Base-by-base conservation (phyloP, 2,329 filamentous ascomycete genomes). In the Ophiostoma sp. region DNA sequence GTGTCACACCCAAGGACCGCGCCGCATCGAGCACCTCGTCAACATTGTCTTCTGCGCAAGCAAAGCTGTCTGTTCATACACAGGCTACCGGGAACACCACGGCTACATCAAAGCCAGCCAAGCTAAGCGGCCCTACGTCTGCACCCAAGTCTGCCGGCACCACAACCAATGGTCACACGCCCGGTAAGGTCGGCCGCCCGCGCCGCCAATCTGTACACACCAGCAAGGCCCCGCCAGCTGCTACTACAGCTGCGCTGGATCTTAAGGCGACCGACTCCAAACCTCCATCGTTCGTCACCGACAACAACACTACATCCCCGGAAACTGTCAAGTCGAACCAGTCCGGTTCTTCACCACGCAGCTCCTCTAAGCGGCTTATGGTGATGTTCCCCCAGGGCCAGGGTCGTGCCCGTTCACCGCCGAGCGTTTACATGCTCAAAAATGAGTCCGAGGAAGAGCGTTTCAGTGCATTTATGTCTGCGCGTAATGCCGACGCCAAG, bases 391-490 rank as follows among this genome's bases (percentile, higher is more conserved):
- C 70, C 1, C 68, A 44, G 5, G 67, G 69, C 1, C 68, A 44
- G 5, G 67, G 67, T 8, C 70, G 66, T 38, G 52, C 64, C 45
- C 71, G 68, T 2, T 71, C 70, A 27, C 68, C 71, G 11, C 67
- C 71, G 0, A 68, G 36, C 6, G 68, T 72, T 12, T 69, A 66
- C 11, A n/a, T 65, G 36, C 65, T 72, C 2, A 12, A 62, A 2
- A 66, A 66, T 16, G 67, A 65, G n/a, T 65, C 45, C 7, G 71
- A 71, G 14, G 67, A 69, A 27, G 67, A 70, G 60, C 68, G 68
- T 1, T 72, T 65, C 9, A 55, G 18, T 2, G 64, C 67, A 7
- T 72, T 67, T 27, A 65, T 70, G 63, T 52, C 68, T 8, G 45
- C 66, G 1, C 47, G 70, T 2, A 67, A 68, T 4, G 63, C 55